phyloP scores from a whole-genome alignment of 2,329 filamentous ascomycete genomes.

The Phyllosticta citriasiana region DNA sequence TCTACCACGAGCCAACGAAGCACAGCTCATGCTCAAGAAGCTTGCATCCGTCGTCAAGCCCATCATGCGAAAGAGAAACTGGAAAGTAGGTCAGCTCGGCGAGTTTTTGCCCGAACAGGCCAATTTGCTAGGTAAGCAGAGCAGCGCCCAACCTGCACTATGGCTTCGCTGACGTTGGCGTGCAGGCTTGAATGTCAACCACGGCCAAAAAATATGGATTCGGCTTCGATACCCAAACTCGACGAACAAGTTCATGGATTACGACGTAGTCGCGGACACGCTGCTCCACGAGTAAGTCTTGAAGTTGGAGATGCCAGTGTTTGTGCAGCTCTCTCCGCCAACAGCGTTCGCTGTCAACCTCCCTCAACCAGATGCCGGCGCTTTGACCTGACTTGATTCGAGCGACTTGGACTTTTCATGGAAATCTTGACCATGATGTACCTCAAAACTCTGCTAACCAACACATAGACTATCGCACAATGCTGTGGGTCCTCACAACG shows the following conservation, averaged over 20 bases:
- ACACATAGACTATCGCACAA: conserved; percentile 61
- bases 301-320: not conserved
- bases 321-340: not conserved
- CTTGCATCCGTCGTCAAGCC: conserved; percentile 86
- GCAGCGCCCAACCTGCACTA: not conserved
- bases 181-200: conserved; percentile 63
- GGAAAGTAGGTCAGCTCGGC: conserved; percentile 67
- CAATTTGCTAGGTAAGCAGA: conserved; percentile 55
- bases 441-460: not conserved
- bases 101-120: conserved; percentile 75
- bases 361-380: not conserved
- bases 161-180: not conserved
- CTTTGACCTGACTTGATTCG: not conserved
- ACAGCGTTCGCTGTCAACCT: not conserved
- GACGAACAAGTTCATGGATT: conserved; percentile 63
- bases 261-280: conserved; percentile 77
- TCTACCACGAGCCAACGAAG: conserved; percentile 34
- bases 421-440: not conserved
- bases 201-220: conserved; percentile 69
- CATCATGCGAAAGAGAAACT: conserved; percentile 79
- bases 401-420: not conserved
- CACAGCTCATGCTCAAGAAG: conserved; percentile 58
- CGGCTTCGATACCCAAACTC: conserved; percentile 70
- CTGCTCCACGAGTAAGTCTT: conserved; percentile 69
- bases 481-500: conserved; percentile 72